Percentiles rank a stretch among this genome's conserved stretches.
These are phyloP conservation scores for Pleurotus citrinopileatus DNA, from an alignment of 768 basidiomycete species.

Conservation along the genomic window DNA sequence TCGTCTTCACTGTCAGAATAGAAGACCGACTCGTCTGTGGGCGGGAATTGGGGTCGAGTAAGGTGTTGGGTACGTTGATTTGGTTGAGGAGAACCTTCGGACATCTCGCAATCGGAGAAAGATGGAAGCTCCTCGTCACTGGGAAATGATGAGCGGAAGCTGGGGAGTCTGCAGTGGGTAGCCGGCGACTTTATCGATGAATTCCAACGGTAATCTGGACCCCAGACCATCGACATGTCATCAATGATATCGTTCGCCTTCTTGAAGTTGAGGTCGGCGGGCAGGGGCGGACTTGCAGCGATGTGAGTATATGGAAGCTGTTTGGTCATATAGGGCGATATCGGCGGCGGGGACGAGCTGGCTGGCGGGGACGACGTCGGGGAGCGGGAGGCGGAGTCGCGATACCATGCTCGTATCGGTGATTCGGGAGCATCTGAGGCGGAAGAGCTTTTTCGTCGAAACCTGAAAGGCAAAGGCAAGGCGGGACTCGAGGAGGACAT, in stretches of 20 bases:
- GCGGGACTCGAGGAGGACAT: conserved; percentile 34
- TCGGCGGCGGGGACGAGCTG: conserved; percentile 34
- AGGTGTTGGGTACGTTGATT: conserved; percentile 18
- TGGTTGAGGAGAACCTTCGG: conserved; percentile 28
- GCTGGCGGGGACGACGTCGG: conserved; percentile 31
- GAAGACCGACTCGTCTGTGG: conserved; percentile 21
- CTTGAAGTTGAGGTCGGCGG: conserved; percentile 20
- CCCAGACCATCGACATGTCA: conserved; percentile 25
- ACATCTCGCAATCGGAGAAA: conserved; percentile 31
- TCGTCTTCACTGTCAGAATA: conserved; percentile 35
- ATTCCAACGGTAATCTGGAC: conserved; percentile 14
- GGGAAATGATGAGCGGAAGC: conserved; percentile 24
- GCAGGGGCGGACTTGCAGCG: conserved; percentile 32
- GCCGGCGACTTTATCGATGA: conserved; percentile 17
- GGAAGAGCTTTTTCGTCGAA: conserved; percentile 18
- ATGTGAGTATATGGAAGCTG: conserved; percentile 28
- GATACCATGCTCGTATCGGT: conserved; percentile 9
- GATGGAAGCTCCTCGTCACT: conserved; percentile 24
- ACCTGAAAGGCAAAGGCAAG: conserved; percentile 20
- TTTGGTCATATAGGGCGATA: conserved; percentile 30
- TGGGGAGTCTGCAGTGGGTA: conserved; percentile 22
- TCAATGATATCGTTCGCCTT: conserved; percentile 21
- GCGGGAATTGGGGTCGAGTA: conserved; percentile 19
- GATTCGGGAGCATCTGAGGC: conserved; percentile 16
- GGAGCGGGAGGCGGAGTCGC: conserved; percentile 3